Conservation (phyloP, 228 moss, liverwort and hornwort species). For the Sphagnum magellanicum region DNA sequence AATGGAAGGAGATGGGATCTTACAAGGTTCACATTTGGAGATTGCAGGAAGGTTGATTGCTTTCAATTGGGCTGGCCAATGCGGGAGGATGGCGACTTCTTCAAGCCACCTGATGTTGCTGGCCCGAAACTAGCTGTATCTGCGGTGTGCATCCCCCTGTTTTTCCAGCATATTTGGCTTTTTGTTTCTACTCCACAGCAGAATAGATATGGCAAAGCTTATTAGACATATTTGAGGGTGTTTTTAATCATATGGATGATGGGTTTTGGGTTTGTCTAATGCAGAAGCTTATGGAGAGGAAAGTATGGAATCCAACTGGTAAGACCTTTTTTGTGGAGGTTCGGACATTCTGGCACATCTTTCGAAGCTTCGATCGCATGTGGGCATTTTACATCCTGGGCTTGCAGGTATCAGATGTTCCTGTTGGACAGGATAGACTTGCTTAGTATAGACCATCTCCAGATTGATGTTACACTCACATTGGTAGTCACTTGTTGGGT, state of each 20-base stretch:
- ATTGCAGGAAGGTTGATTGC: constrained; percentile 43
- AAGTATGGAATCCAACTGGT: constrained; percentile 13
- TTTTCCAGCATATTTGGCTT: no score
- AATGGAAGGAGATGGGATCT: no score
- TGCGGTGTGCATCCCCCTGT: no score
- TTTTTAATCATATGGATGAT: no score
- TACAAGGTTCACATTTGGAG: no score
- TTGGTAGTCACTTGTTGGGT: no score
- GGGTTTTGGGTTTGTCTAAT: background rate
- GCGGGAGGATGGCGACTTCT: constrained; percentile 47
- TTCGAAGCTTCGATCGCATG: constrained; percentile 48
- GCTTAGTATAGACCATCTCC: no score
- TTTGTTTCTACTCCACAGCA: no score
- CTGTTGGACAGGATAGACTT: background rate
- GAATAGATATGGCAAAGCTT: no score
- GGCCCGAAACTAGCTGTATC: background rate
- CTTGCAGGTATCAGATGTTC: constrained; percentile 25
- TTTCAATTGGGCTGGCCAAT: constrained; percentile 49
- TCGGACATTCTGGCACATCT: constrained; percentile 43
- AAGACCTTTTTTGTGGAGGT: constrained; percentile 53
- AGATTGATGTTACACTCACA: no score
- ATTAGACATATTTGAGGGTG: no score
- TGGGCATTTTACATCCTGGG: constrained; percentile 49
- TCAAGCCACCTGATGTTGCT: constrained; percentile 19
- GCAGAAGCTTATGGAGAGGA: constrained; percentile 10